phyloP scores from a whole-genome alignment of 345 rosid genomes.

The Populus simonii region DNA sequence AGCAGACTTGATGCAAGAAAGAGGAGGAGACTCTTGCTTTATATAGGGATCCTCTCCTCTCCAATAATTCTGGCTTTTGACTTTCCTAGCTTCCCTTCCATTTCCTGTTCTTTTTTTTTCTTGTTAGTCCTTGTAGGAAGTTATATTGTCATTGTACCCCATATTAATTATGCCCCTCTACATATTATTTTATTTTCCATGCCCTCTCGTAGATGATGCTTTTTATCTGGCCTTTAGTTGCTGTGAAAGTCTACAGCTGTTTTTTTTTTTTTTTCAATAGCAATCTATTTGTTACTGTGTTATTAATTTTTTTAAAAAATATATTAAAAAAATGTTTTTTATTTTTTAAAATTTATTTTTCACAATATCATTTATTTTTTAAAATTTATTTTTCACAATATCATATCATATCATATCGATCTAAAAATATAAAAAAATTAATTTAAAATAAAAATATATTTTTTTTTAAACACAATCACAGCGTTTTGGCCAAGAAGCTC shows the following conservation, averaged over 20 bases:
- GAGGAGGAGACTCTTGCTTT: neutral
- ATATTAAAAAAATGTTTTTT: too few species aligned
- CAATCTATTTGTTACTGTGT: too few species aligned
- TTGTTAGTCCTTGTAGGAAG: neutral
- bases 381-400: too few species aligned
- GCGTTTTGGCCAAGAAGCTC: too few species aligned
- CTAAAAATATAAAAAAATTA: too few species aligned
- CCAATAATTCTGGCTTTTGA: neutral
- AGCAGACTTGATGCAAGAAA: neutral
- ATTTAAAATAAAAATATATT: too few species aligned
- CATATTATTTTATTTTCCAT: neutral
- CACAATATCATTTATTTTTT: too few species aligned
- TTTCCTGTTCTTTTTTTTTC: neutral
- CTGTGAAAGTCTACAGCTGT: neutral
- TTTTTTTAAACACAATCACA: too few species aligned
- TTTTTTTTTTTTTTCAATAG: too few species aligned
- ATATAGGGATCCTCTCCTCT: conserved; percentile 4
- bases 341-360: too few species aligned
- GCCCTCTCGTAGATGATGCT: neutral
- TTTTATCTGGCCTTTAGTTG: neutral
- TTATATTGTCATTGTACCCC: neutral
- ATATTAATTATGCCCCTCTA: neutral
- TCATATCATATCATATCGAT: too few species aligned
- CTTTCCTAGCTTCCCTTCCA: neutral
- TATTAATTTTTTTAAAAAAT: too few species aligned